Base-by-base conservation (phyloP, 768 basidiomycete species). In the Plicaturopsis crispa region DNA sequence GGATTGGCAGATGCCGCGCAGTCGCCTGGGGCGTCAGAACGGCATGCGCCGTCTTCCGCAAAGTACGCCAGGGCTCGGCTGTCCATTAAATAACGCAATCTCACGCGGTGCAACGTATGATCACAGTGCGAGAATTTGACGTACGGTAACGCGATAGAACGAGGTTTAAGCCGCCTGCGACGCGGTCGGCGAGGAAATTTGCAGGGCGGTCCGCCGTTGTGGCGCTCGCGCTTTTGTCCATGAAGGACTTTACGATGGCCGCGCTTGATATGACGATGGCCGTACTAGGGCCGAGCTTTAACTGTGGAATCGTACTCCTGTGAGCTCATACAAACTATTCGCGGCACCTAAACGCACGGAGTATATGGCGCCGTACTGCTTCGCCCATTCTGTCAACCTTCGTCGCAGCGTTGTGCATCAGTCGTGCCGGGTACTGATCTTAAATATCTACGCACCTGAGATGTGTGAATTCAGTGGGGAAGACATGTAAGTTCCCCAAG, bases 131-230 rank as follows among this genome's bases (percentile, higher is more conserved):
- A n/a, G n/a, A n/a, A n/a, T n/a, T n/a, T n/a, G n/a, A n/a, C n/a
- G n/a, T n/a, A 28, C 14, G 8, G 26, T 28, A 28, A 8, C 26
- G 8, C 8, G 26, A 28, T 8, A 28, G 8, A 14, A 8, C 26
- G 10, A 28, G 8, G 26, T 28, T 8, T 14, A 28, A 28, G 26
- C 26, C 26, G 26, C 26, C 26, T 14, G 26, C 14, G 26, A 14
- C 14, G 10, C 8, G 8, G 26, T 28, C 14, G 26, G 26, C 53
- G 17, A 57, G 36, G 28, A 48, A 40, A 28, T 40, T 45, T 0
- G 52, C 24, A 4, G 54, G 57, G 5, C 59, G 48, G 35, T 59
- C 55, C 3, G 36, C 42, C 1, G 54, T 55, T 14, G 26, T 28
- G 3, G 43, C 38, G 12, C 39, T 48, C 31, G 44, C 48, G 16